Conservation (phyloP, 371 early-diverging fungal genomes). For the Mortierella sp. region DNA sequence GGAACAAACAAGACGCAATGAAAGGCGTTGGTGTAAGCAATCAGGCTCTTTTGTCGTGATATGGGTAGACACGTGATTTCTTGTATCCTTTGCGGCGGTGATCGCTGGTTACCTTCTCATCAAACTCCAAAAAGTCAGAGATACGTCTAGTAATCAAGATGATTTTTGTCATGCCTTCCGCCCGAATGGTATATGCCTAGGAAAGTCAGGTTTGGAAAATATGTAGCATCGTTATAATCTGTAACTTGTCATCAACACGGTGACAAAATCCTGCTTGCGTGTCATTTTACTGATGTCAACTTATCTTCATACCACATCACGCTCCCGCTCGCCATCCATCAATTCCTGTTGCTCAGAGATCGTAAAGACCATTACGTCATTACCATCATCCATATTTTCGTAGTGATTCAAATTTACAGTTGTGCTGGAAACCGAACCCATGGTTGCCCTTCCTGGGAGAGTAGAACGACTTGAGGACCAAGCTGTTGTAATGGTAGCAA, state of each 20-base stretch:
- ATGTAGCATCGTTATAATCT: too few relatives aligned
- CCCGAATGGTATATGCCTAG: constrained; percentile 69
- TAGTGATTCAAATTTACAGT: constrained; percentile 35
- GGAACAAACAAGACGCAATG: not conserved
- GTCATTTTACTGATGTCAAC: not conserved
- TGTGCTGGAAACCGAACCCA: constrained; percentile 37
- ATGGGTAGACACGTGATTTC: not conserved
- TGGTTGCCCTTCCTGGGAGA: constrained; percentile 18
- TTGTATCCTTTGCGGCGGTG: not conserved
- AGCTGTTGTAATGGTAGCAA: constrained; percentile 49
- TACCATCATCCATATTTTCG: constrained; percentile 24
- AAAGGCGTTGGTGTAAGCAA: not conserved
- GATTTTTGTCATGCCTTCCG: constrained; percentile 62
- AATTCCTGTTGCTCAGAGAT: constrained; percentile 39
- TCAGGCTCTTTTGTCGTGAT: not conserved
- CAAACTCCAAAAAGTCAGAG: constrained; percentile 72
- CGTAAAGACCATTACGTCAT: constrained; percentile 34
- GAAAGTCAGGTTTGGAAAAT: not conserved
- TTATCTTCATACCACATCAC: constrained; percentile 46
- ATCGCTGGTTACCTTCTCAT: constrained; percentile 61
- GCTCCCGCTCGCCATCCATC: constrained; percentile 35
- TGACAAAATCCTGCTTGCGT: not conserved
- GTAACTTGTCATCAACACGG: not conserved
- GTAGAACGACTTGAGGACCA: constrained; percentile 40
- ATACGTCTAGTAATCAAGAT: constrained; percentile 67